A percentile compares a stretch with the other conserved stretches of the same genome.
phyloP scores from a whole-genome alignment of 345 rosid genomes.

The Punica granatum region DNA sequence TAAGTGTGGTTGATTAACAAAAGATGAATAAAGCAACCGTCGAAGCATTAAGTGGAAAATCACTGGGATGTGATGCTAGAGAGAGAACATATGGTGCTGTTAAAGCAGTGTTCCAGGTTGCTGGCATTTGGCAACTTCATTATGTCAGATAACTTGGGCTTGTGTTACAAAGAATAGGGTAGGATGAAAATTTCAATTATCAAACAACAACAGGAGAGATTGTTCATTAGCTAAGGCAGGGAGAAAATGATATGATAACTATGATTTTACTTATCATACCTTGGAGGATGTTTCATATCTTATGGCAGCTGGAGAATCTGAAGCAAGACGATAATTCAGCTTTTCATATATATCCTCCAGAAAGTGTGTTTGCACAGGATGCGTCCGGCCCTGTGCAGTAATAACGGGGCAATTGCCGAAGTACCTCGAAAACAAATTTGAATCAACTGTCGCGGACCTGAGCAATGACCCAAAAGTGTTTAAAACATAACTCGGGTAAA shows the following conservation, averaged over 20 bases:
- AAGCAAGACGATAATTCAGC: conserved; percentile 53
- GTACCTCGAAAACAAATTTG: conserved; percentile 68
- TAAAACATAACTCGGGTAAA: neutral
- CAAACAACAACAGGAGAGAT: neutral
- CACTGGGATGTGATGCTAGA: neutral
- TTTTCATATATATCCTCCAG: conserved; percentile 85
- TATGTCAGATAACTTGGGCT: neutral
- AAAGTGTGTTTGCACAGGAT: conserved; percentile 69
- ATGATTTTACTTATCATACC: conserved; percentile 12
- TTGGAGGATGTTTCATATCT: conserved; percentile 40
- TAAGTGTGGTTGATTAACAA: neutral
- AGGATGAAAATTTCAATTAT: neutral
- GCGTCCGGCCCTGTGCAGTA: conserved; percentile 81
- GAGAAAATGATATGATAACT: neutral
- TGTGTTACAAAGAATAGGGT: neutral
- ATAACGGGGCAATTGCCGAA: conserved; percentile 87
- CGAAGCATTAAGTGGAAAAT: neutral
- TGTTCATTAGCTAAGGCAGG: neutral
- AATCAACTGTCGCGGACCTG: conserved; percentile 98
- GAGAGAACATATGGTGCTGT: no score
- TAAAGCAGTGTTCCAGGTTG: neutral
- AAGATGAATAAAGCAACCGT: neutral
- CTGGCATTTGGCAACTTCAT: neutral
- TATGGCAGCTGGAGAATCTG: conserved; percentile 81
- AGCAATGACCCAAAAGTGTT: conserved; percentile 1